Percentiles rank a stretch among this genome's conserved stretches.
phyloP scores from a whole-genome alignment of 805 yeast genomes.

The Brettanomyces anomalus region DNA sequence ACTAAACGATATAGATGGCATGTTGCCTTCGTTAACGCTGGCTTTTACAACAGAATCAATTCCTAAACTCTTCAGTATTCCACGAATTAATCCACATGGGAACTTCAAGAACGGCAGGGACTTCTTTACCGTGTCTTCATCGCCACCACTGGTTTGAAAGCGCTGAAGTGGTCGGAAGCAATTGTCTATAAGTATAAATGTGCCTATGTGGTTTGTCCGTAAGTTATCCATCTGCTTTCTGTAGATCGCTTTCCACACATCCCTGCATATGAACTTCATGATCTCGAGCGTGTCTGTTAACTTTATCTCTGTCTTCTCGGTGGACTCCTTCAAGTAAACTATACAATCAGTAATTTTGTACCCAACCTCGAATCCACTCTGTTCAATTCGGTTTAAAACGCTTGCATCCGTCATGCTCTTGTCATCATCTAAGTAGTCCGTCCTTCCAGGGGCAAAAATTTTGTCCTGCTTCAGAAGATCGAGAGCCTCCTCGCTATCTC shows the following conservation, averaged over 20 bases:
- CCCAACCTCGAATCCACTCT: constrained; percentile 51
- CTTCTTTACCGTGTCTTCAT: constrained; percentile 34
- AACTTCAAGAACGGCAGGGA: constrained; percentile 51
- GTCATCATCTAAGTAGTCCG: constrained; percentile 28
- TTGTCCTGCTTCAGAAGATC: not conserved
- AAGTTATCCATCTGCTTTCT: constrained; percentile 87
- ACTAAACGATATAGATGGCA: constrained; percentile 66
- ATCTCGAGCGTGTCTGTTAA: constrained; percentile 63
- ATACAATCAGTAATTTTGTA: constrained; percentile 22
- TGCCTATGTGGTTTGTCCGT: constrained; percentile 84
- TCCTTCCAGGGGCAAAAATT: constrained; percentile 28
- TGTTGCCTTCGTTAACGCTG: constrained; percentile 38
- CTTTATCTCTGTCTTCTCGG: constrained; percentile 15
- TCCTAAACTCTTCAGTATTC: constrained; percentile 62
- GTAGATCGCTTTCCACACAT: constrained; percentile 76
- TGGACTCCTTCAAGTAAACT: constrained; percentile 15
- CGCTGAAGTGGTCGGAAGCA: constrained; percentile 44
- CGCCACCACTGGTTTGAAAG: constrained; percentile 38
- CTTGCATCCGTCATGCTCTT: constrained; percentile 34
- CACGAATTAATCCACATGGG: constrained; percentile 70
- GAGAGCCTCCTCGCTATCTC: not conserved
- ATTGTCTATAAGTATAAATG: constrained; percentile 70
- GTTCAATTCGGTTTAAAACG: constrained; percentile 52
- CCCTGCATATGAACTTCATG: constrained; percentile 89
- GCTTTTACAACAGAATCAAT: constrained; percentile 57